Conservation (phyloP, 2,329 filamentous ascomycete genomes). For the Aspergillus alliaceus region DNA sequence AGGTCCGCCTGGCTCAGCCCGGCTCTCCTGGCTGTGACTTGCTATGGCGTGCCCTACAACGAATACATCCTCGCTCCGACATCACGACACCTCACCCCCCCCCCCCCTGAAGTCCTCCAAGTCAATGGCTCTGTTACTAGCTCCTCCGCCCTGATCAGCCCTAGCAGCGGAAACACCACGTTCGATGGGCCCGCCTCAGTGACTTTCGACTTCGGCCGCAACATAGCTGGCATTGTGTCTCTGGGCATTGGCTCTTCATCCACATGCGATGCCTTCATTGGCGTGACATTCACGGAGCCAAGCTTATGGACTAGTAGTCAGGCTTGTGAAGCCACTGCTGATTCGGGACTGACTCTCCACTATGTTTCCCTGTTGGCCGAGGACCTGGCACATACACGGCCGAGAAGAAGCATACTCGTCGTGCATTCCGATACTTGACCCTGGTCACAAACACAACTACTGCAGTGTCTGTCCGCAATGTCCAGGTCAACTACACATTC, state of each 20-base stretch:
- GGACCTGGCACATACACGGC: conserved; percentile 43
- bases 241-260: conserved; percentile 28
- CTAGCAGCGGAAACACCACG: conserved; percentile 3
- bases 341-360: conserved; percentile 49
- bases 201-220: conserved; percentile 42
- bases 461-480: conserved; percentile 35
- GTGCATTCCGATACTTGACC: conserved; percentile 49
- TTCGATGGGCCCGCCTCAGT: conserved; percentile 31
- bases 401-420: conserved; percentile 42
- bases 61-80: conserved; percentile 36
- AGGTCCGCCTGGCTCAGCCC: conserved; percentile 7
- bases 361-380: conserved; percentile 47
- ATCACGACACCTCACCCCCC: conserved; percentile 26
- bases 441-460: conserved; percentile 46
- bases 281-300: conserved; percentile 42
- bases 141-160: conserved; percentile 15
- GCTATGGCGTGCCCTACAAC: conserved; percentile 25
- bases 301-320: conserved; percentile 50
- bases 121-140: conserved; percentile 31
- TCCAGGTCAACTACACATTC: conserved; percentile 47
- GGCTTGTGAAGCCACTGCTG: conserved; percentile 48
- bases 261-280: conserved; percentile 32
- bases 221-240: conserved; percentile 41
- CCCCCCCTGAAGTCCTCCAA: conserved; percentile 25
- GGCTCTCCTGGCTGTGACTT: conserved; percentile 7